Evolutionary conservation across 176 grass and related monocot genomes (phyloP).

Genomic region (Zoysia japonica): DNA sequence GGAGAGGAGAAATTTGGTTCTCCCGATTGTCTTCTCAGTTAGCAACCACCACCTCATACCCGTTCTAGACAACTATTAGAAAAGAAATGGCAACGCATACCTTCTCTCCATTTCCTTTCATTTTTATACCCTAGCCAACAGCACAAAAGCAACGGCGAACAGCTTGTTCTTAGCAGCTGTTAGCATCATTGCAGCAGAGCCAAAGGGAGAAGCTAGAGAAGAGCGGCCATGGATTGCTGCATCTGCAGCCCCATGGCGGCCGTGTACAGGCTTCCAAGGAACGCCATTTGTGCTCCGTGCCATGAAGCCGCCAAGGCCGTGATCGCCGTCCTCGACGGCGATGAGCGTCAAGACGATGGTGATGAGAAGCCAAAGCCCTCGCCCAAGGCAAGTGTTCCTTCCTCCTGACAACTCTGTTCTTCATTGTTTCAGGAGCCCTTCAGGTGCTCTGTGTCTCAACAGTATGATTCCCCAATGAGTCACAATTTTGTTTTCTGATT

Average conservation of each 20-base stretch:
- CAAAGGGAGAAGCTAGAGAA: constrained; percentile 5
- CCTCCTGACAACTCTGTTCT: neutral
- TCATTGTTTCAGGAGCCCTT: neutral
- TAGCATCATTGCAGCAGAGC: constrained; percentile 17
- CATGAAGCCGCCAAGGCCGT: constrained; percentile 78
- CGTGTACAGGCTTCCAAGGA: constrained; percentile 78
- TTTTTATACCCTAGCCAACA: constrained; percentile 42
- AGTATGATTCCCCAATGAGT: neutral
- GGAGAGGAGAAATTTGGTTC: neutral
- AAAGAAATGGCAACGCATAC: constrained; percentile 47
- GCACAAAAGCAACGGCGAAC: constrained; percentile 23
- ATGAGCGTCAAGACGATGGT: neutral
- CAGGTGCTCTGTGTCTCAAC: neutral
- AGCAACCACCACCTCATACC: constrained; percentile 59
- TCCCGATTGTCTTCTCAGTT: constrained; percentile 39
- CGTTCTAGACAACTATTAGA: constrained; percentile 6
- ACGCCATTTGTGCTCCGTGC: constrained; percentile 68
- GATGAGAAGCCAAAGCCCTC: constrained; percentile 11
- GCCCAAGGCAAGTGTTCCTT: constrained; percentile 48
- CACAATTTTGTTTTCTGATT: neutral
- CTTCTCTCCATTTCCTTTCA: constrained; percentile 1
- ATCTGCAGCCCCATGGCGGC: constrained; percentile 74
- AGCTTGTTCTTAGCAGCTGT: neutral
- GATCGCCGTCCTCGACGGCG: constrained; percentile 49
- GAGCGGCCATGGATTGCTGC: constrained; percentile 78